Evolutionary conservation across 352 stramenopile genomes (phyloP), one percentile per base, ranked within the genome.

Genomic region (Phytophthora cryptogea): DNA sequence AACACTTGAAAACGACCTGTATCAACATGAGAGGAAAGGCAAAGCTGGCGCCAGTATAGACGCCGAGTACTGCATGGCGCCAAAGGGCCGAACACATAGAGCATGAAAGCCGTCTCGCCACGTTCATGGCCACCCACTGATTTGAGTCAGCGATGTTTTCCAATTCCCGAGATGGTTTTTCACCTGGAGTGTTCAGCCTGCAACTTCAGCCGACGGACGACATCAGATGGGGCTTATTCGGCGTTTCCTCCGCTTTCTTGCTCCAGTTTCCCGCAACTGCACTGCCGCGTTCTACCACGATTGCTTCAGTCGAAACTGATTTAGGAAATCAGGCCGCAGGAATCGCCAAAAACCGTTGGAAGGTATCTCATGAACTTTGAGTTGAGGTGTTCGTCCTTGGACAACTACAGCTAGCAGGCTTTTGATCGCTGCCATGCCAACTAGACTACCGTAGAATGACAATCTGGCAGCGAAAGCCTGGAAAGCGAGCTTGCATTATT

Each of bases 301-400:
- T 54, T 70, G 48, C 43, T 61, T 66, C 37, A 61, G 47, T 47
- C 31, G 30, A 48, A 69, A 66, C 62, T 70, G 55, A 65, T 70
- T 70, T 23, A 27, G 17, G 40, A 70, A 68, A 70, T 70, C 62
- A 70, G 62, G 43, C 26, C 42, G 20, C 20, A 40, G 49, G 28
- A 9, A 36, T 23, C 20, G 20, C 32, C 35, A 59, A 61, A n/a
- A 55, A 35, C 44, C 11, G 44, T 50, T 37, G 44, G 44, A 14
- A 16, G 33, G 13, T 39, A 39, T 39, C 33, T 39, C 33, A 16
- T 16, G 33, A 4, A 8, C 10, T 16, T 14, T 11, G 33, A 39
- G 33, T 14, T 14, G 11, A n/a, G 33, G 11, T 39, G 11, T n/a
- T 39, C 5, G 16, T 39, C 33, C 11, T 14, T 4, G 32, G 20